Conservation (phyloP, 208 protist genomes). For the Crithidia fasciculata region DNA sequence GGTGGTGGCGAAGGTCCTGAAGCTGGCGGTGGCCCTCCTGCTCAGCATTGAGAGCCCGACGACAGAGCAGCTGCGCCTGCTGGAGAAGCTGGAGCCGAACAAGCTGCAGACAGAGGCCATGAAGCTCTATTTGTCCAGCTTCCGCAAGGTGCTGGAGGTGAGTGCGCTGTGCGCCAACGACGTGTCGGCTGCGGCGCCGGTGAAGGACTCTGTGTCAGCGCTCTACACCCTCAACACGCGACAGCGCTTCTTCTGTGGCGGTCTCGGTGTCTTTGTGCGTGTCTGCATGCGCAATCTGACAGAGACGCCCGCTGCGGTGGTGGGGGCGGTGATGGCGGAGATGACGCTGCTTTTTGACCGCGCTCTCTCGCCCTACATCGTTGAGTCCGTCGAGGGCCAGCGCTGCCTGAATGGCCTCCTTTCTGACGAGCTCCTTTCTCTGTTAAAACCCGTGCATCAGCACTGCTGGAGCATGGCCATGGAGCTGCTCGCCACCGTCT, state of each 20-base stretch:
- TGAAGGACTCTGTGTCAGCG: constrained; percentile 21
- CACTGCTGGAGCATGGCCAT: constrained; percentile 72
- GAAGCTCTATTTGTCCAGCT: constrained; percentile 71
- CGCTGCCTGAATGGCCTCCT: constrained; percentile 71
- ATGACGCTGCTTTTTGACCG: constrained; percentile 65
- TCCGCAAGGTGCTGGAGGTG: constrained; percentile 85
- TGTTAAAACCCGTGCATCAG: constrained; percentile 83
- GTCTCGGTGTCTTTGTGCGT: constrained; percentile 57
- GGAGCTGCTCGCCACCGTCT: constrained; percentile 64
- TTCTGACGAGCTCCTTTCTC: constrained; percentile 65
- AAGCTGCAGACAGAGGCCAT: constrained; percentile 72
- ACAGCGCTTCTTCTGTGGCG: constrained; percentile 47
- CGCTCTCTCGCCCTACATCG: constrained; percentile 81
- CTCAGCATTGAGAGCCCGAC: constrained; percentile 62
- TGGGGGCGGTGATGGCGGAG: constrained; percentile 48
- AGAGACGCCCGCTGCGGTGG: constrained; percentile 63
- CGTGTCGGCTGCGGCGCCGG: constrained; percentile 3
- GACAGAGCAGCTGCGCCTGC: constrained; percentile 40
- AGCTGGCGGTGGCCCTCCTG: constrained; percentile 70
- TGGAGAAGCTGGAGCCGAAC: constrained; percentile 76
- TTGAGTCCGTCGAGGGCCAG: constrained; percentile 73
- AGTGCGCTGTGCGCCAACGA: constrained; percentile 46
- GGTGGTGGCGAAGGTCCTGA: constrained; percentile 74
- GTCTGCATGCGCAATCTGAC: constrained; percentile 68
- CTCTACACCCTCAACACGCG: constrained; percentile 27